These are phyloP conservation scores for Leptoxyphium fumago DNA, from an alignment of 2,329 filamentous ascomycete genomes.

Conservation along the genomic window DNA sequence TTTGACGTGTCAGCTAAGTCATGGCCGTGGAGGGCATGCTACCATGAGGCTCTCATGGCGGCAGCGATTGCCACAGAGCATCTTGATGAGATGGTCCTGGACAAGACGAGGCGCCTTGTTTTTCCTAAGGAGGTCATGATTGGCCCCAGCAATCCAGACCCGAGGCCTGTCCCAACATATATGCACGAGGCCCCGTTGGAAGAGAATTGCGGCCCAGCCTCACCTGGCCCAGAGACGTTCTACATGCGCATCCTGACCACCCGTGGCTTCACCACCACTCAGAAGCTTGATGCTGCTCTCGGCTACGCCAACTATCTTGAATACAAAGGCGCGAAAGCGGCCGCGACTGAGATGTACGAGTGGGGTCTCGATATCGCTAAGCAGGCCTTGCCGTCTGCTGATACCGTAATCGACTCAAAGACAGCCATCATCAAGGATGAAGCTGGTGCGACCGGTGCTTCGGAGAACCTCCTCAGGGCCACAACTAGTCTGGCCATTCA, in stretches of 20 bases:
- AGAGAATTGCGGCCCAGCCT: conserved; percentile 59
- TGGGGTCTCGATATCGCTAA: conserved; percentile 65
- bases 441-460: conserved; percentile 42
- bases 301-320: conserved; percentile 77
- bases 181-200: conserved; percentile 51
- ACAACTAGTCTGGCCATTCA: conserved; percentile 68
- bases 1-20: conserved; percentile 61
- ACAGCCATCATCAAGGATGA: conserved; percentile 41
- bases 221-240: conserved; percentile 55
- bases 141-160: conserved; percentile 71
- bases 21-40: conserved; percentile 74
- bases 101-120: conserved; percentile 46
- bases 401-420: conserved; percentile 41
- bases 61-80: conserved; percentile 65
- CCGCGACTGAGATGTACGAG: conserved; percentile 56
- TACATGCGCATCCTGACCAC: conserved; percentile 76
- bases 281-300: conserved; percentile 67
- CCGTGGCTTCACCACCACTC: conserved; percentile 60
- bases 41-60: conserved; percentile 69
- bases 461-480: conserved; percentile 56
- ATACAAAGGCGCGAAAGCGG: conserved; percentile 52
- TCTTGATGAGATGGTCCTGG: conserved; percentile 62
- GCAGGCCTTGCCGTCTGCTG: conserved; percentile 29
- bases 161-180: conserved; percentile 54
- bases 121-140: conserved; percentile 61